These are phyloP conservation scores for Amaranthus tricolor DNA, from an alignment of 179 eudicot genomes.

Conservation along the genomic window DNA sequence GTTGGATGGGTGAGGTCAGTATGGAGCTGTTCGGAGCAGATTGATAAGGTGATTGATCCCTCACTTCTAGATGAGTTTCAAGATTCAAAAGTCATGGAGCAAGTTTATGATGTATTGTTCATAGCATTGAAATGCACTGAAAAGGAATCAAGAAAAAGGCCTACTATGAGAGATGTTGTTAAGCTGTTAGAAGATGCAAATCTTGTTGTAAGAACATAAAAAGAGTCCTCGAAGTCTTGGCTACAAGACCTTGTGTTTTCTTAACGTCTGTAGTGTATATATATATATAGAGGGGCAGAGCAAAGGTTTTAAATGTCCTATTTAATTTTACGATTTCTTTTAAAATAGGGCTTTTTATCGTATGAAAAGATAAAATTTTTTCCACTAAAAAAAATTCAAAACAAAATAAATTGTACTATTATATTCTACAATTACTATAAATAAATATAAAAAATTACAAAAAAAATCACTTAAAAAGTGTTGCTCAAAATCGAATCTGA, in stretches of 20 bases:
- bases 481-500: too few species aligned
- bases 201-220: slow-evolving; percentile 25
- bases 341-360: too few species aligned
- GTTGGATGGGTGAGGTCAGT: slow-evolving; percentile 53
- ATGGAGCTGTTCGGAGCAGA: slow-evolving; percentile 43
- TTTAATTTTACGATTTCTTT: too few species aligned
- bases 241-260: neutral
- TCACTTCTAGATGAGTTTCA: slow-evolving; percentile 46
- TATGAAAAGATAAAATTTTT: too few species aligned
- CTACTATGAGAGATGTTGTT: slow-evolving; percentile 73
- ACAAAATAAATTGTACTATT: too few species aligned
- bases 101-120: slow-evolving; percentile 50
- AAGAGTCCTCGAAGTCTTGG: slow-evolving; percentile 1
- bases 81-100: slow-evolving; percentile 48
- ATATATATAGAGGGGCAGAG: neutral
- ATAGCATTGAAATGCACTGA: slow-evolving; percentile 72
- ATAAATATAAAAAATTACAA: too few species aligned
- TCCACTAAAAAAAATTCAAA: too few species aligned
- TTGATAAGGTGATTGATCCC: slow-evolving; percentile 49
- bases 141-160: slow-evolving; percentile 62
- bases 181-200: slow-evolving; percentile 48
- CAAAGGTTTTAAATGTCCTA: too few species aligned
- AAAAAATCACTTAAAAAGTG: too few species aligned
- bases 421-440: too few species aligned
- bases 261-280: neutral